Percentiles rank a stretch among this genome's conserved stretches.
These are phyloP conservation scores for Penstemon newberryi DNA, from an alignment of 257 asterid genomes.

Conservation along the genomic window DNA sequence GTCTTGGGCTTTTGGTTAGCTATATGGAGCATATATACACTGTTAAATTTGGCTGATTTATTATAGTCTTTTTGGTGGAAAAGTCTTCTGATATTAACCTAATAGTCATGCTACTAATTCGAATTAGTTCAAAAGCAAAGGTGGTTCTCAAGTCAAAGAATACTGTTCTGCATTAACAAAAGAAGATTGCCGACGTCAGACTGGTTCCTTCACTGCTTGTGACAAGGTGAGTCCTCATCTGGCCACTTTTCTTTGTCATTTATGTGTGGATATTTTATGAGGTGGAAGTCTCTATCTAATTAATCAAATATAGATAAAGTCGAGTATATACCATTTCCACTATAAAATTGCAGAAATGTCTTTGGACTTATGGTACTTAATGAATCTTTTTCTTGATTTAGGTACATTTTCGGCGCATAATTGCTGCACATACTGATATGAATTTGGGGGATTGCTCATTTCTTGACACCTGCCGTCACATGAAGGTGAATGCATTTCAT, in stretches of 20 bases:
- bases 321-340: neutral
- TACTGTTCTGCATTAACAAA: conserved; percentile 89
- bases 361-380: conserved; percentile 8
- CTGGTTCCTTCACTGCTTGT: conserved; percentile 84
- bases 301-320: conserved; percentile 7
- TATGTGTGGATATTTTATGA: neutral
- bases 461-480: conserved; percentile 99
- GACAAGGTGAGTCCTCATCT: conserved; percentile 65
- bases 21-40: no score
- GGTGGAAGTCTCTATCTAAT: neutral
- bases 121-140: conserved; percentile 90
- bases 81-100: conserved; percentile 20
- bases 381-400: conserved; percentile 28
- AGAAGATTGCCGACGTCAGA: conserved; percentile 93
- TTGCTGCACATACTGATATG: conserved; percentile 93
- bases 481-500: conserved; percentile 67
- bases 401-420: conserved; percentile 98
- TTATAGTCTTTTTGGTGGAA: neutral
- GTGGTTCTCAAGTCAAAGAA: conserved; percentile 96
- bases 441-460: conserved; percentile 98
- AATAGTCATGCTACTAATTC: conserved; percentile 15
- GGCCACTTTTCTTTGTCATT: conserved; percentile 4
- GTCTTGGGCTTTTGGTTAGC: no score
- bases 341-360: conserved; percentile 3
- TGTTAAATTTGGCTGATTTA: no score